These are phyloP conservation scores for Apophysomyces variabilis DNA, from an alignment of 371 early-diverging fungal species.

Conservation along the genomic window DNA sequence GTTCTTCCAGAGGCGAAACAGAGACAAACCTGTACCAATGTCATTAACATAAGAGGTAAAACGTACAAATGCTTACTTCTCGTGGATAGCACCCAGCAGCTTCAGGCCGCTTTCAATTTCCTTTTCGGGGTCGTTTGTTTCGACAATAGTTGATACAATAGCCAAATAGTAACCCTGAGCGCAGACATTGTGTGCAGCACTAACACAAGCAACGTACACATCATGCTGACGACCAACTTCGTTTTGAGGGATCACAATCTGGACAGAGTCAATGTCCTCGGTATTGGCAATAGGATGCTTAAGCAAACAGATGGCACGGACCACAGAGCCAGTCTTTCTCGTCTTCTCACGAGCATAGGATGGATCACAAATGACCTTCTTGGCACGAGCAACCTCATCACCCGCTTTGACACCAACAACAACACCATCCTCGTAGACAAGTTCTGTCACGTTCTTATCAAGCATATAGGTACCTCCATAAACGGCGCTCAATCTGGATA, in stretches of 20 bases:
- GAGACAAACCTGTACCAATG: slow-evolving; percentile 65
- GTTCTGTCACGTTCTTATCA: slow-evolving; percentile 88
- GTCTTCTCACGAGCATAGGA: slow-evolving; percentile 86
- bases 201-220: slow-evolving; percentile 95
- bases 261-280: slow-evolving; percentile 85
- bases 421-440: slow-evolving; percentile 85
- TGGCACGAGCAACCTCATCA: slow-evolving; percentile 81
- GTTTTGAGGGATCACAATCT: slow-evolving; percentile 97
- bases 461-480: slow-evolving; percentile 99
- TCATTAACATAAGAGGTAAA: background rate
- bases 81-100: slow-evolving; percentile 89
- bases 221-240: slow-evolving; percentile 92
- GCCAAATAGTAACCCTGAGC: slow-evolving; percentile 89
- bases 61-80: slow-evolving; percentile 58
- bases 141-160: slow-evolving; percentile 95
- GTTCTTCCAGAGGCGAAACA: slow-evolving; percentile 85
- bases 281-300: slow-evolving; percentile 93
- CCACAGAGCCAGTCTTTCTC: slow-evolving; percentile 82
- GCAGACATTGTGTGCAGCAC: slow-evolving; percentile 88
- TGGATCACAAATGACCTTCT: slow-evolving; percentile 95
- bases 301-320: slow-evolving; percentile 95
- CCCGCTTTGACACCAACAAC: slow-evolving; percentile 91
- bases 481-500: slow-evolving; percentile 83
- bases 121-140: slow-evolving; percentile 84
- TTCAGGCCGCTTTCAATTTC: slow-evolving; percentile 90